Percentiles rank a stretch among this genome's conserved stretches.
Conservation (phyloP, 148 eudicot genomes). For the Pouteria glomerata region DNA sequence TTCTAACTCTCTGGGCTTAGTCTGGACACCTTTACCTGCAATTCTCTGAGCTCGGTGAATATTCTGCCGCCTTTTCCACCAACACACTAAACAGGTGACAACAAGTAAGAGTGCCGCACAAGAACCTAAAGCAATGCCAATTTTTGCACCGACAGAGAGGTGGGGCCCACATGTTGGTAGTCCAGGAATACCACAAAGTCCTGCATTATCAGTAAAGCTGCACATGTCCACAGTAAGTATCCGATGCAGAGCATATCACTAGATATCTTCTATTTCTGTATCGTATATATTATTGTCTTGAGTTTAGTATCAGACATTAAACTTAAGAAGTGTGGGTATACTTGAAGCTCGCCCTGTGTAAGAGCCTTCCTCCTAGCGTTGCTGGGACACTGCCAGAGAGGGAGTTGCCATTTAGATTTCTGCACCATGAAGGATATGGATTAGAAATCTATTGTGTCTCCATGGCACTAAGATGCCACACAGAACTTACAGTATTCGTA, state of each 20-base stretch:
- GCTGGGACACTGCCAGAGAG: conserved; percentile 86
- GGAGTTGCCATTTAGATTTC: conserved; percentile 88
- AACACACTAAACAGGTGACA: conserved; percentile 50
- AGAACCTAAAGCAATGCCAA: conserved; percentile 61
- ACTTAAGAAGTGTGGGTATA: conserved; percentile 24
- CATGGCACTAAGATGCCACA: neutral
- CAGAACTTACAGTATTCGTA: conserved; percentile 67
- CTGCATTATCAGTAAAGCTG: conserved; percentile 92
- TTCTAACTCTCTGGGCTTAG: conserved; percentile 1
- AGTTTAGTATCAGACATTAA: neutral
- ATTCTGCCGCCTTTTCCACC: conserved; percentile 97
- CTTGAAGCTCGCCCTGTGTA: conserved; percentile 98
- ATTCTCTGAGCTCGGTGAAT: conserved; percentile 85
- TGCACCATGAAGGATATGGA: conserved; percentile 21
- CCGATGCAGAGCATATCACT: neutral
- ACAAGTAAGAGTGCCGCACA: conserved; percentile 39
- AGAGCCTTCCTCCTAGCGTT: conserved; percentile 77
- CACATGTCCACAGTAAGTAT: conserved; percentile 19
- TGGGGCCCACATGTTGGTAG: conserved; percentile 83
- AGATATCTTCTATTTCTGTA: neutral
- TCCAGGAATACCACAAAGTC: conserved; percentile 95
- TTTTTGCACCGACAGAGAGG: conserved; percentile 79
- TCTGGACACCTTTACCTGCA: conserved; percentile 47
- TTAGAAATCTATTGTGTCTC: neutral
- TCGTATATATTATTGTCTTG: neutral